These are phyloP conservation scores for Leishmania martiniquensis DNA, from an alignment of 208 protist species.

Conservation along the genomic window DNA sequence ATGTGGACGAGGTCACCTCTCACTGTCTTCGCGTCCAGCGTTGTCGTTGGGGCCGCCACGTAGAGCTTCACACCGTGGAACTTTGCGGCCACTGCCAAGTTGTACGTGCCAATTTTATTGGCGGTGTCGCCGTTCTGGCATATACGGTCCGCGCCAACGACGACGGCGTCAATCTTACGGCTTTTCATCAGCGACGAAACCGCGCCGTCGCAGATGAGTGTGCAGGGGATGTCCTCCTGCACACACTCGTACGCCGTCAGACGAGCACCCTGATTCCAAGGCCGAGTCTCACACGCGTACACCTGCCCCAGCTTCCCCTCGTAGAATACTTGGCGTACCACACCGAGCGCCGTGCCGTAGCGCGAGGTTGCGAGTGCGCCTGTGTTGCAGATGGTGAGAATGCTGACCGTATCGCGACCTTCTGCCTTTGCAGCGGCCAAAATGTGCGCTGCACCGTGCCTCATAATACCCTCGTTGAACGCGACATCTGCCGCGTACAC, in stretches of 20 bases:
- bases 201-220: slow-evolving; percentile 93
- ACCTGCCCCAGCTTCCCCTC: slow-evolving; percentile 77
- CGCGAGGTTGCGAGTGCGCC: slow-evolving; percentile 92
- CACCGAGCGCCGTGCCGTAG: slow-evolving; percentile 94
- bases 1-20: slow-evolving; percentile 89
- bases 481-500: slow-evolving; percentile 90
- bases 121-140: slow-evolving; percentile 96
- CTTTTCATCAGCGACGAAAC: slow-evolving; percentile 76
- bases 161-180: slow-evolving; percentile 78
- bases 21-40: slow-evolving; percentile 86
- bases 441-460: slow-evolving; percentile 85
- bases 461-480: slow-evolving; percentile 93
- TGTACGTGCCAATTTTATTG: slow-evolving; percentile 97
- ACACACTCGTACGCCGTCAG: slow-evolving; percentile 97
- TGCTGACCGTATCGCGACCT: slow-evolving; percentile 36
- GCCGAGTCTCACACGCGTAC: slow-evolving; percentile 95
- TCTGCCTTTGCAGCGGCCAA: slow-evolving; percentile 35
- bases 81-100: slow-evolving; percentile 90
- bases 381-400: slow-evolving; percentile 97
- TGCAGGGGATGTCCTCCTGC: slow-evolving; percentile 91
- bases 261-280: slow-evolving; percentile 95
- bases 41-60: slow-evolving; percentile 92
- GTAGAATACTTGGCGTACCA: slow-evolving; percentile 92
- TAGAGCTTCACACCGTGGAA: slow-evolving; percentile 93
- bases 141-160: slow-evolving; percentile 95